Conservation (phyloP, 2,329 filamentous ascomycete species). For the Aplosporella prunicola region DNA sequence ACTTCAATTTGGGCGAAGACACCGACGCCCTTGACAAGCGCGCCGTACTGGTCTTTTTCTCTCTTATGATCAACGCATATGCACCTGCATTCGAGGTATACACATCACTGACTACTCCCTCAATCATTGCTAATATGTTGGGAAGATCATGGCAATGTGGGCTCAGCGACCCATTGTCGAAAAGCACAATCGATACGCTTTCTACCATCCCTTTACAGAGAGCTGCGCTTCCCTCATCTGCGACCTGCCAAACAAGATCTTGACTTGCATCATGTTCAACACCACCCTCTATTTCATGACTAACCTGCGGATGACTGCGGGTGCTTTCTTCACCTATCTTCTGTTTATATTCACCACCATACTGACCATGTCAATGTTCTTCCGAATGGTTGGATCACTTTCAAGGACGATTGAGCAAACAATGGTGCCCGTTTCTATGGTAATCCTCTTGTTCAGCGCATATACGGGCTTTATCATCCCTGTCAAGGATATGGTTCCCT, state of each 20-base stretch:
- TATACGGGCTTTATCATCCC: slow-evolving; percentile 61
- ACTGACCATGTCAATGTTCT: slow-evolving; percentile 70
- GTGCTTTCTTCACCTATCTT: slow-evolving; percentile 75
- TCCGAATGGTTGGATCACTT: slow-evolving; percentile 65
- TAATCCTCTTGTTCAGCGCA: slow-evolving; percentile 55
- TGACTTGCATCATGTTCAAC: slow-evolving; percentile 65
- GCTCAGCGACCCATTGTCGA: slow-evolving; percentile 84
- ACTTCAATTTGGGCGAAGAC: slow-evolving; percentile 43
- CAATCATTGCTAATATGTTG: too few relatives aligned
- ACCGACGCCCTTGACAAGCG: slow-evolving; percentile 46
- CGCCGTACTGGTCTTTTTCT: slow-evolving; percentile 51
- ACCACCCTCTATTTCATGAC: slow-evolving; percentile 77
- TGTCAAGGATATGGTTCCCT: slow-evolving; percentile 47
- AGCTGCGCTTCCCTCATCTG: slow-evolving; percentile 73
- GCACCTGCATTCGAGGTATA: slow-evolving; percentile 4
- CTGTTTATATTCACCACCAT: slow-evolving; percentile 55
- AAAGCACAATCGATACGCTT: slow-evolving; percentile 74
- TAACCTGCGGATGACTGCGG: slow-evolving; percentile 60
- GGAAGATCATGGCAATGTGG: slow-evolving; percentile 48
- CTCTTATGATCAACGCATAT: slow-evolving; percentile 51
- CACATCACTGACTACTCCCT: background rate
- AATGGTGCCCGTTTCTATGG: slow-evolving; percentile 43
- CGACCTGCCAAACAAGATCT: slow-evolving; percentile 72
- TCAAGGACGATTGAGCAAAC: slow-evolving; percentile 57
- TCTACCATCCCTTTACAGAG: slow-evolving; percentile 83